Base-by-base conservation (phyloP, 179 eudicot species). In the Spinacia oleracea region DNA sequence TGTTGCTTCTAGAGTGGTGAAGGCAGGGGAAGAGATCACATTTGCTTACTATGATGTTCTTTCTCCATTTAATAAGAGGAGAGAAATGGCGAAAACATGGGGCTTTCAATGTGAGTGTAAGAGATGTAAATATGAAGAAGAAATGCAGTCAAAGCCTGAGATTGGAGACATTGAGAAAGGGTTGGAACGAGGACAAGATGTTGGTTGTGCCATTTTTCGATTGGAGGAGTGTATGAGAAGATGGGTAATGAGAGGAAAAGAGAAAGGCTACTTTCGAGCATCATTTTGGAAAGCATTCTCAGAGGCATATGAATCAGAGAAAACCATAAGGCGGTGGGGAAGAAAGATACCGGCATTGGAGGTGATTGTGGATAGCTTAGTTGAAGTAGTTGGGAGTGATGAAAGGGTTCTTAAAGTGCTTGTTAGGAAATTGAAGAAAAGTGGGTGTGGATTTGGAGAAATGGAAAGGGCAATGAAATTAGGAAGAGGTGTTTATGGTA, bases 401-500 rank as follows among this genome's bases (percentile, higher is more conserved):
- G 96, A 90, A 76, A 88, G 96, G 83, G 83, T 93, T 45, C 67
- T 91, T 46, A 87, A 82, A 83, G 89, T 90, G 20, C 75, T 85
- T 38, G 70, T 85, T 74, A 86, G 87, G 82, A 89, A 88, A 51
- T 66, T 91, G 81, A 91, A 86, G 90, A 90, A 86, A 77, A 80
- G 80, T 71, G 80, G 88, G 29, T 83, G 85, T 45, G 86, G 81
- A 1, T 69, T 68, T 71, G 88, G 89, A 48, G 97, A 94, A 74
- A 90, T 90, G 92, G 98, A 93, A 75, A 89, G 81, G 78, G 90
- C 81, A 80, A 88, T 93, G 83, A 94, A 89, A 84, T 81, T 93
- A 48, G 97, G 98, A 69, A 94, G 97, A 88, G 98, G 98, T 62
- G 81, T 91, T 55, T 94, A 94, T 93, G 97, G 98, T 74, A 94